Percentiles rank a stretch among this genome's conserved stretches.
phyloP scores from a whole-genome alignment of 2,329 filamentous ascomycete genomes.

The Colletotrichum tropicicola region DNA sequence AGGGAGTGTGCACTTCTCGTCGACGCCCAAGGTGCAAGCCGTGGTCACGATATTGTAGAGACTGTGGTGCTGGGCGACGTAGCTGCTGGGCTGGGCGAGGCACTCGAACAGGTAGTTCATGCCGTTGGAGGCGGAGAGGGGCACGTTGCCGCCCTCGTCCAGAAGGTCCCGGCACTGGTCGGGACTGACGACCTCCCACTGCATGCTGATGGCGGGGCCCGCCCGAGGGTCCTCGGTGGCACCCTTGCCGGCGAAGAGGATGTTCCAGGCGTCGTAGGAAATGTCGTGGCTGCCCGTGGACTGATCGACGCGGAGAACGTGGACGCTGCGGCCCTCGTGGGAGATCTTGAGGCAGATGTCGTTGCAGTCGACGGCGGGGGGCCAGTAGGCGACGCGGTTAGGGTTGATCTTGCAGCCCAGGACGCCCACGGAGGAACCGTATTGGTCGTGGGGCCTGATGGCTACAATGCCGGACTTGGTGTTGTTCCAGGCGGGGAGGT shows the following conservation, averaged over 20 bases:
- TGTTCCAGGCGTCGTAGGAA: constrained; percentile 70
- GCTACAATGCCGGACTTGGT: constrained; percentile 39
- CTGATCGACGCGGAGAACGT: constrained; percentile 67
- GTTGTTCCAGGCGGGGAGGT: constrained; percentile 32
- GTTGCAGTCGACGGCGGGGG: constrained; percentile 59
- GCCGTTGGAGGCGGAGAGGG: constrained; percentile 64
- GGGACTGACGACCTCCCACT: constrained; percentile 57
- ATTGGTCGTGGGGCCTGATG: constrained; percentile 65
- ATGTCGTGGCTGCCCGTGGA: constrained; percentile 67
- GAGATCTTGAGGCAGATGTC: constrained; percentile 65
- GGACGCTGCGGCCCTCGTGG: constrained; percentile 56
- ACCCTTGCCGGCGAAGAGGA: constrained; percentile 59
- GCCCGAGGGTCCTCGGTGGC: constrained; percentile 54
- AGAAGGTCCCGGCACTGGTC: constrained; percentile 60
- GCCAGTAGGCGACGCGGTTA: constrained; percentile 71
- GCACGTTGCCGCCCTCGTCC: constrained; percentile 54
- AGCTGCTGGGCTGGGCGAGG: constrained; percentile 53
- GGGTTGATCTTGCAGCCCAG: constrained; percentile 69
- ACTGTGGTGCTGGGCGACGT: constrained; percentile 60
- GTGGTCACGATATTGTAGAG: constrained; percentile 64
- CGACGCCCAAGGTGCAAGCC: constrained; percentile 56
- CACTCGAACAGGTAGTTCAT: constrained; percentile 63
- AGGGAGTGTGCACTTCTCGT: constrained; percentile 61
- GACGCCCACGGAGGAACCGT: constrained; percentile 65
- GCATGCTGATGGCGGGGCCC: constrained; percentile 61